Base-by-base conservation (phyloP, 148 eudicot genomes). In the Rheum nobile region DNA sequence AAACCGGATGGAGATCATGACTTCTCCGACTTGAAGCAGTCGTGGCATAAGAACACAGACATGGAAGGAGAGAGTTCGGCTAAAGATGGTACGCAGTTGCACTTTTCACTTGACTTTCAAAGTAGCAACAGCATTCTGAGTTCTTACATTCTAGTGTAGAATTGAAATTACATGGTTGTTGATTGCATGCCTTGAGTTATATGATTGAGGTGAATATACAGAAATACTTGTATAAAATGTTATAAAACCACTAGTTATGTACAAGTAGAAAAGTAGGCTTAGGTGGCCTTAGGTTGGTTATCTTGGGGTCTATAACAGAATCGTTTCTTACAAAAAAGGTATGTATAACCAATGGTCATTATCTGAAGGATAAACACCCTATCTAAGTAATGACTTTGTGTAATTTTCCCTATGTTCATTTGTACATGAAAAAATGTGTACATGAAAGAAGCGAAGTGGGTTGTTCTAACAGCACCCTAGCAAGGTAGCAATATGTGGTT, bases 21-120 rank as follows among this genome's bases (percentile, higher is more conserved):
- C 77, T 82, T 84, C 72, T 83, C 90, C 42, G 87, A 83, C 12
- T 63, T 77, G 59, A 87, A 84, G 71, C 79, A 75, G 71, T 77
- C 84, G 9, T 75, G 78, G 82, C 42, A 82, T 34, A 86, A 75
- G 72, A 41, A 82, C 24, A 85, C 75, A 71, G 83, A 77, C 8
- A 42, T 75, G 47, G 85, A 79, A 59, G 86, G 81, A 22, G 69
- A 80, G 71, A 73, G 75, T 71, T 80, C 86, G 68, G 72, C 61
- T 61, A 47, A 75, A 73, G 79, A 79, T 50, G 85, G 82, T 86
- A 69, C 78, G 79, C 78, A 50, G 17, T 26, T 4, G 10, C 2
- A 10, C 31, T 55, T 54, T 54, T 24, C 63, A 24, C 35, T 29
- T 31, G 1, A 54, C 61, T 54, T 54, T 54, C 29, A 22, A 21